Base-by-base conservation (phyloP, 2,329 filamentous ascomycete genomes). In the Diaporthe sp. region DNA sequence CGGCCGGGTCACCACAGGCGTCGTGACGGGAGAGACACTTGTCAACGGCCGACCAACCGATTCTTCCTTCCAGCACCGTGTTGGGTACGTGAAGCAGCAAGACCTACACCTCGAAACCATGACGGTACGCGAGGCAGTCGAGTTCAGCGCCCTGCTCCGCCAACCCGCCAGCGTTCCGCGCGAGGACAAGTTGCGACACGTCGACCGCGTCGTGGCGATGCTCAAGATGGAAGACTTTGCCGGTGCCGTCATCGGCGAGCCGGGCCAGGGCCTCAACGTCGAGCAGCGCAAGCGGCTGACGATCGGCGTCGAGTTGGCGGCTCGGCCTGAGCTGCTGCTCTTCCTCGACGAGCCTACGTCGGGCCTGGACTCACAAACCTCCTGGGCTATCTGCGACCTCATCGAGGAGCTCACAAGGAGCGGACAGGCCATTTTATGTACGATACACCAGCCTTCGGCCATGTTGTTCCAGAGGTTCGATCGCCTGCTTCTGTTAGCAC, bases 41-140 rank as follows among this genome's bases (percentile, higher is more conserved):
- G 13, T 39, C 6, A 62, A 62, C 10, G 60, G 60, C 37, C 37
- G 37, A 3, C 39, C 37, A 10, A 44, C 37, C n/a, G 60, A 62
- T 22, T 44, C 60, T 9, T 44, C 60, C n/a, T 62, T 62, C 39
- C 60, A 62, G 39, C 60, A 44, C 37, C 37, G 39, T 12, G 39
- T 44, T 0, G 92, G 92, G 60, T 94, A 94, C 78, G 92, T 93
- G 17, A 92, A 94, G 79, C 93, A 94, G 80, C 92, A 94, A 79
- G 93, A 94, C 84, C 85, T 94, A 1, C 93, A 94, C 80, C 86
- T 94, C 31, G 85, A 89, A n/a, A 94, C 92, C 0, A 88, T 90
- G 17, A 94, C 93, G 0, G 93, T 94, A 9, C 88, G 92, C 65
- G 92, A 94, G 82, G 91, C 92, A 12, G 84, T 94, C 31, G 87